phyloP scores from a whole-genome alignment of 129 eudicot species.

The Lonicera japonica region DNA sequence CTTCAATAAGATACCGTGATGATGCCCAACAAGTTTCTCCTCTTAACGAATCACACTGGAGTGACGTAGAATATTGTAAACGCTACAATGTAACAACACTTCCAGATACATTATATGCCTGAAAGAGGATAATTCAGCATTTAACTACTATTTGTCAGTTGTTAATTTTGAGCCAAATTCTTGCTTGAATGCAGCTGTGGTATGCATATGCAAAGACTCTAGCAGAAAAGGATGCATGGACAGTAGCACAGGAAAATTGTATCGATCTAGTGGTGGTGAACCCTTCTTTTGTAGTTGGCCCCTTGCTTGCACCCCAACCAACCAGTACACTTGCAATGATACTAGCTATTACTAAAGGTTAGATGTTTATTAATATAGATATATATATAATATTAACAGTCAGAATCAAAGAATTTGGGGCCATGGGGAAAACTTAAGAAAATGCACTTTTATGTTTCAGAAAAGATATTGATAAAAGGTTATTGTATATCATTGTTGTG shows the following conservation, averaged over 20 bases:
- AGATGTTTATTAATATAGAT: background rate
- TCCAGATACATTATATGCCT: background rate
- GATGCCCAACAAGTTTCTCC: conserved; percentile 59
- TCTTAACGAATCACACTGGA: conserved; percentile 89
- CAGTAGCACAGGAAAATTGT: conserved; percentile 55
- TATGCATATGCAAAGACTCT: conserved; percentile 79
- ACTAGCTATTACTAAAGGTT: conserved; percentile 55
- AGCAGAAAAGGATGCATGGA: conserved; percentile 90
- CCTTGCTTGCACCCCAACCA: conserved; percentile 86
- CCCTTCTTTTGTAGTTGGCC: conserved; percentile 86
- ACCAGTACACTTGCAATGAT: conserved; percentile 66
- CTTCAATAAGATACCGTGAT: conserved; percentile 64
- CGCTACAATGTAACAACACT: conserved; percentile 41
- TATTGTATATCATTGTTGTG: too few relatives aligned
- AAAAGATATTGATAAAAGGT: too few relatives aligned
- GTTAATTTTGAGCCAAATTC: background rate
- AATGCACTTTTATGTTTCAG: too few relatives aligned
- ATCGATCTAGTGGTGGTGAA: conserved; percentile 81
- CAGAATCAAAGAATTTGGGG: too few relatives aligned
- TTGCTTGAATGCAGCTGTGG: conserved; percentile 61
- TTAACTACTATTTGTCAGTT: conserved; percentile 1
- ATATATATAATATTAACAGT: background rate
- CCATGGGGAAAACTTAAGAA: too few relatives aligned
- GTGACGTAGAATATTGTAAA: conserved; percentile 72
- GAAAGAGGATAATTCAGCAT: background rate